Evolutionary conservation across 257 asterid species (phyloP).

Genomic region (Solanum bulbocastanum): DNA sequence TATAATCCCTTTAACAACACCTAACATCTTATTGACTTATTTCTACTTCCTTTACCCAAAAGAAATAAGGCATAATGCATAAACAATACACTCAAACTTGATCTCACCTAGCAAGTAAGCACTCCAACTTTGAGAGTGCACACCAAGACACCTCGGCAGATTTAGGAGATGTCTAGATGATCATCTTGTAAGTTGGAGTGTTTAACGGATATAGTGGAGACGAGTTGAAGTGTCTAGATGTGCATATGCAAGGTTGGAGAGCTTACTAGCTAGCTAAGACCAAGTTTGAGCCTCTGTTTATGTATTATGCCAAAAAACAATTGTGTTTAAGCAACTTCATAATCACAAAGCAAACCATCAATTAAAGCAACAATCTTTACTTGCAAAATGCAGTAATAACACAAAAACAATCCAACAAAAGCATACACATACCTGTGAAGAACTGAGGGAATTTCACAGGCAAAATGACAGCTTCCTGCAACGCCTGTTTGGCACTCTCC

Average conservation of each 20-base stretch:
- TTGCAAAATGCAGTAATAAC: not conserved
- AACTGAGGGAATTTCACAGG: constrained; percentile 98
- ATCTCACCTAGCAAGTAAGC: not conserved
- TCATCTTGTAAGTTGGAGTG: not conserved
- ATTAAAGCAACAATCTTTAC: not conserved
- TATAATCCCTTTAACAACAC: not conserved
- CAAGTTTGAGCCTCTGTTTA: not conserved
- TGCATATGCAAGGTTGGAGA: not conserved
- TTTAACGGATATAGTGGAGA: not conserved
- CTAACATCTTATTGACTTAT: not conserved
- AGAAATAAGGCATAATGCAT: not conserved
- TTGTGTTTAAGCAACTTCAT: not conserved
- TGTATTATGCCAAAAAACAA: not conserved
- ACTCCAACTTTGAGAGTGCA: not conserved
- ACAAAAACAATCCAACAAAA: not conserved
- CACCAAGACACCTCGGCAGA: not conserved
- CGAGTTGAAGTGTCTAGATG: not conserved
- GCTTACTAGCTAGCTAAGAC: not conserved
- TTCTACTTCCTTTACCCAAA: not conserved
- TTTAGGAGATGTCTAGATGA: not conserved
- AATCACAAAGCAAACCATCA: not conserved
- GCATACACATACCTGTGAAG: constrained; percentile 48
- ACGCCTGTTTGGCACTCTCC: constrained; percentile 96
- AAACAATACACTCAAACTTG: not conserved
- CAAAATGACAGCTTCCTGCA: constrained; percentile 95